A percentile compares a stretch with the other conserved stretches of the same genome.
Evolutionary conservation across 805 yeast species (phyloP).

Genomic region (Tetrapisispora fleetii): DNA sequence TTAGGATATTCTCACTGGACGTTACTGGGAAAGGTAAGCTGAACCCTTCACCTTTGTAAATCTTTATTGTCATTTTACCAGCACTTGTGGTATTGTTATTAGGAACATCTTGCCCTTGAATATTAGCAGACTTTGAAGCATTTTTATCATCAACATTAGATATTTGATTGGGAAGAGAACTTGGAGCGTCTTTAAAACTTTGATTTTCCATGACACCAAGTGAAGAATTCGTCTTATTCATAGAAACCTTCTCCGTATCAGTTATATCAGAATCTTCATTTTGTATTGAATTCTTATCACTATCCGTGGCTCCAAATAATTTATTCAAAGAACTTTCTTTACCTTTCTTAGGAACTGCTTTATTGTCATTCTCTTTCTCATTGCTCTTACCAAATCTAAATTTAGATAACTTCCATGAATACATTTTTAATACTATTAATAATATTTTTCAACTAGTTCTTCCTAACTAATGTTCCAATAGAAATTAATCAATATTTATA

Average conservation of each 20-base stretch:
- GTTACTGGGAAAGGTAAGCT: constrained; percentile 61
- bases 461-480: too few relatives aligned
- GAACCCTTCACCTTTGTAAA: constrained; percentile 60
- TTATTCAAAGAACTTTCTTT: constrained; percentile 9
- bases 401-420: constrained; percentile 27
- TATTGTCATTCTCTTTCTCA: constrained; percentile 18
- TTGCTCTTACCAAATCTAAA: constrained; percentile 28
- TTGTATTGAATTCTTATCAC: neutral
- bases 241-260: neutral
- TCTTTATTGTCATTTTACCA: constrained; percentile 68
- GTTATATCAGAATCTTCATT: neutral
- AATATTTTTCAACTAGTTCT: too few relatives aligned
- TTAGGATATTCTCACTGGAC: constrained; percentile 51
- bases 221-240: constrained; percentile 12
- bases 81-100: constrained; percentile 14
- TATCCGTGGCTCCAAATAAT: constrained; percentile 3
- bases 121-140: neutral
- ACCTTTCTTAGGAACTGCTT: constrained; percentile 2
- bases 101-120: neutral
- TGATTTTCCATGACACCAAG: neutral
- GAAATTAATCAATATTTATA: too few relatives aligned
- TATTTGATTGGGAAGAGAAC: constrained; percentile 3
- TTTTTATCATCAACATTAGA: constrained; percentile 11
- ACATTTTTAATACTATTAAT: constrained; percentile 10
- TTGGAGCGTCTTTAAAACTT: constrained; percentile 7